A percentile compares a stretch with the other conserved stretches of the same genome.
Conservation (phyloP, 495 filamentous ascomycete genomes). For the Hyaloscypha bicolor region DNA sequence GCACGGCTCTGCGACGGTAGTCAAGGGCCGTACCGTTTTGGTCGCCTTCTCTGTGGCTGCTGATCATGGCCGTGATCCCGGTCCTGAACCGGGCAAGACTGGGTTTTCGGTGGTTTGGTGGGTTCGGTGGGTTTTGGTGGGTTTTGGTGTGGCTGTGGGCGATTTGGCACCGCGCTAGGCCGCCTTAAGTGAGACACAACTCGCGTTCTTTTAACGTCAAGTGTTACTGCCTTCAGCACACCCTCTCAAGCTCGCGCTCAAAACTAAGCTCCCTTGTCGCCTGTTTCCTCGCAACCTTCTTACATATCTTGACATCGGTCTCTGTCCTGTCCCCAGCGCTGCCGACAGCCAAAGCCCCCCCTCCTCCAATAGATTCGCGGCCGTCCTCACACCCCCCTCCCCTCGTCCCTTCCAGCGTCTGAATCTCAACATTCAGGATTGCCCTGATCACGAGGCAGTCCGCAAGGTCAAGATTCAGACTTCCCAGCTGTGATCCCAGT, state of each 20-base stretch:
- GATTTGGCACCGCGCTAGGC: background rate
- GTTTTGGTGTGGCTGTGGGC: too few species aligned
- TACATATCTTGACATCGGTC: conserved; percentile 14
- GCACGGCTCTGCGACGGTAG: background rate
- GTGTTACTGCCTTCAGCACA: background rate
- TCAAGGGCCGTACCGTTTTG: background rate
- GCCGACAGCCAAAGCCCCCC: background rate
- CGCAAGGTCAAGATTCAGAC: conserved; percentile 16
- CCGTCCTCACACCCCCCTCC: conserved; percentile 18
- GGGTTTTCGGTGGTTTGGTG: too few species aligned
- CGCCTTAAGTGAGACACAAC: background rate
- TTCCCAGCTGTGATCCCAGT: conserved; percentile 15
- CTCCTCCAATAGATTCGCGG: conserved; percentile 22
- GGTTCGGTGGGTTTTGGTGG: too few species aligned
- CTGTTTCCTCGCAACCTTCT: background rate
- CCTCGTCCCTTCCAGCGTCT: conserved; percentile 18
- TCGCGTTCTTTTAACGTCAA: background rate
- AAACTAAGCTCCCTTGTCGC: background rate
- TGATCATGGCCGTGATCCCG: background rate
- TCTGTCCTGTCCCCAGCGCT: background rate
- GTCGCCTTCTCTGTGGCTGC: background rate
- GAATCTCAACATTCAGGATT: conserved; percentile 11
- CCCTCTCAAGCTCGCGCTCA: background rate
- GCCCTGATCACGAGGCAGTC: conserved; percentile 32
- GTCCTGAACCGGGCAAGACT: too few species aligned